These are phyloP conservation scores for Forsythia viridissima DNA, from an alignment of 257 asterid genomes.

Conservation along the genomic window DNA sequence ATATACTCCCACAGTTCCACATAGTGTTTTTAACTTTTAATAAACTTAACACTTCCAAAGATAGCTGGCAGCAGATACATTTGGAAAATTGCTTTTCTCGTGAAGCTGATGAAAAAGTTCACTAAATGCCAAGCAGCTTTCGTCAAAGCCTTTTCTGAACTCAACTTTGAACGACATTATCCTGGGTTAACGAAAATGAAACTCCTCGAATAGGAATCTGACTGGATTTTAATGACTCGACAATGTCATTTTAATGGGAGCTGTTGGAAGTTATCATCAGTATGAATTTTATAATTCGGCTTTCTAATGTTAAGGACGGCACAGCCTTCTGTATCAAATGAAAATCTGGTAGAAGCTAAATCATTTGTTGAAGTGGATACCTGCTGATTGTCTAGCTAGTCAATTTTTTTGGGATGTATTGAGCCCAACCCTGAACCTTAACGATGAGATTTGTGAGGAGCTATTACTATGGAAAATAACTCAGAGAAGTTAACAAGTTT, in stretches of 20 bases:
- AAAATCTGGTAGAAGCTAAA: not conserved
- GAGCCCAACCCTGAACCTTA: not conserved
- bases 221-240: not conserved
- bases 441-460: not conserved
- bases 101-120: slow-evolving; percentile 8
- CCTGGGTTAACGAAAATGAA: not conserved
- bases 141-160: not conserved
- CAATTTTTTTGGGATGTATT: not conserved
- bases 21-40: not conserved
- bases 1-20: not conserved
- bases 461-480: not conserved
- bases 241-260: not conserved
- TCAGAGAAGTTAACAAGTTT: slow-evolving; percentile 2
- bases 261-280: not conserved
- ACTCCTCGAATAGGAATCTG: not conserved
- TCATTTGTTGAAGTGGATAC: not conserved
- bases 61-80: not conserved
- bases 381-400: not conserved
- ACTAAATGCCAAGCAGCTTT: slow-evolving; percentile 9
- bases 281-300: not conserved
- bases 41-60: not conserved
- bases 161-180: not conserved
- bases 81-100: slow-evolving; percentile 3
- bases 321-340: not conserved
- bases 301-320: not conserved